phyloP scores from a whole-genome alignment of 345 rosid species.

The Eucalyptus erythrocorys region DNA sequence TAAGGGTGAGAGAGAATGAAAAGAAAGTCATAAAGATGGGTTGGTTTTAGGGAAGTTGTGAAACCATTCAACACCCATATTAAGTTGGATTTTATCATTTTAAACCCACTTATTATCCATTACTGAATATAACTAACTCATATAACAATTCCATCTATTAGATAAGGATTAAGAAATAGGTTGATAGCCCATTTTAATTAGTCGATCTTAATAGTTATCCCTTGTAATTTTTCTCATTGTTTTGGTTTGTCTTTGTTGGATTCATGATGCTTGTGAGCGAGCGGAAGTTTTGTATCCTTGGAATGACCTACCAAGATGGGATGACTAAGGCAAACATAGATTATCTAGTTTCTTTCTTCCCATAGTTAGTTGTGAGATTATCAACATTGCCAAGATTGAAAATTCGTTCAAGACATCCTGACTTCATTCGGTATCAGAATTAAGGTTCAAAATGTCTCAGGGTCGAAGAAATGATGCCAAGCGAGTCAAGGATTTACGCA shows the following conservation, averaged over 20 bases:
- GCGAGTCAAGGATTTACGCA: background rate
- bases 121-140: background rate
- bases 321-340: background rate
- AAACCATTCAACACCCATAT: background rate
- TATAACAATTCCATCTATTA: too few species aligned
- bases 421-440: background rate
- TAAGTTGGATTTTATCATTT: background rate
- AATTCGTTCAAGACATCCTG: background rate
- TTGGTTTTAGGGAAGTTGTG: background rate
- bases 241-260: background rate
- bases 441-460: background rate
- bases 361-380: background rate
- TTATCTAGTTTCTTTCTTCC: background rate
- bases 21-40: background rate
- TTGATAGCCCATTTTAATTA: background rate
- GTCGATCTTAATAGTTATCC: background rate
- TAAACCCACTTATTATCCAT: background rate
- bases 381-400: background rate
- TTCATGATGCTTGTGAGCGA: background rate
- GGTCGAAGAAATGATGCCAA: background rate
- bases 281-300: background rate
- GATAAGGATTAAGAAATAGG: too few species aligned
- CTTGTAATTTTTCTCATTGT: background rate
- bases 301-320: background rate
- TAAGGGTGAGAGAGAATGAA: background rate